A percentile compares a stretch with the other conserved stretches of the same genome.
phyloP scores from a whole-genome alignment of 2,329 filamentous ascomycete species.

The Cryphonectria japonica region DNA sequence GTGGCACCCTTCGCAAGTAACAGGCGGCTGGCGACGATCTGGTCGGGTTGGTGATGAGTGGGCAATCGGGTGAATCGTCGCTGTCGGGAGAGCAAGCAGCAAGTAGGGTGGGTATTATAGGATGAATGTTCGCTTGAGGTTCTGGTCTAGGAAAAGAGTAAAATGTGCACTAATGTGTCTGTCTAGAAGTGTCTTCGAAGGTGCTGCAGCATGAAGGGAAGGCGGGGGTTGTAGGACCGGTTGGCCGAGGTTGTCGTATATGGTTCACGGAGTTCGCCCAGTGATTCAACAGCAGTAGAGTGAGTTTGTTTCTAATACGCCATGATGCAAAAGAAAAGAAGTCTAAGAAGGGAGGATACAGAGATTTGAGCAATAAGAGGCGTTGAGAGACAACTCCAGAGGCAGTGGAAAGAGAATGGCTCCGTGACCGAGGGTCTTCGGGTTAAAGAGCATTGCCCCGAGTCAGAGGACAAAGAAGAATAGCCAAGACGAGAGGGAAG shows the following conservation, averaged over 20 bases:
- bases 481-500: neutral
- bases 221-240: neutral
- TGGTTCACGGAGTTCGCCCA: neutral
- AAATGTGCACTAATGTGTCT: neutral
- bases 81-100: neutral
- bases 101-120: neutral
- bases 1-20: neutral
- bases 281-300: slow-evolving; percentile 1
- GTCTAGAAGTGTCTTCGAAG: too few species aligned
- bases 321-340: neutral
- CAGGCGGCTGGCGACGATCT: neutral
- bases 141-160: neutral
- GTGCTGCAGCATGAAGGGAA: neutral
- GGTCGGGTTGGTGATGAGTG: neutral
- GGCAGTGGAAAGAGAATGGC: neutral
- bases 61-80: neutral
- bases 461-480: neutral
- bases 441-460: neutral
- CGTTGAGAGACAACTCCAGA: neutral
- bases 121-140: neutral
- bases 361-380: neutral
- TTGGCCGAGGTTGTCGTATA: neutral
- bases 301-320: neutral
- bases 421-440: neutral
- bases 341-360: neutral